A percentile compares a stretch with the other conserved stretches of the same genome.
phyloP scores from a whole-genome alignment of 306 rosid genomes.

The Lathyrus aphaca region DNA sequence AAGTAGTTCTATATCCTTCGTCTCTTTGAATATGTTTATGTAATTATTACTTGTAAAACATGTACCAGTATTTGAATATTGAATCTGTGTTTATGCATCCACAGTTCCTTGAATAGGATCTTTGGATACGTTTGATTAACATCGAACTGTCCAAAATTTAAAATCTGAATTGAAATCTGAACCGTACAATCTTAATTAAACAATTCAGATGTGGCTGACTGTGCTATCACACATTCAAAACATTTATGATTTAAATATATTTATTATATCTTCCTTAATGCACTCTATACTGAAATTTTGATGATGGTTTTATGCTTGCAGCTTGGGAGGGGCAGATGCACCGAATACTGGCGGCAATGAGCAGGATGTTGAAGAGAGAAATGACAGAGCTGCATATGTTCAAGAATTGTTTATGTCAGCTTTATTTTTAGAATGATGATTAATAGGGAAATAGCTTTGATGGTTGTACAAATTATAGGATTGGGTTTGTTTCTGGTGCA shows the following conservation, averaged over 20 bases:
- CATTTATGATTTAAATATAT: background rate
- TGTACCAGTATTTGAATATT: background rate
- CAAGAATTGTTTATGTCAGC: conserved; percentile 67
- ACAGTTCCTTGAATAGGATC: too few species aligned
- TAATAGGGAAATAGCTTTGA: background rate
- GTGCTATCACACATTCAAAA: background rate
- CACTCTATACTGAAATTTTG: conserved; percentile 5
- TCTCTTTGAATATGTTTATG: background rate
- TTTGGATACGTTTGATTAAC: too few species aligned
- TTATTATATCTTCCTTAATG: background rate
- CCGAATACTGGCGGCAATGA: conserved; percentile 40
- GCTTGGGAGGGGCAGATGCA: conserved; percentile 39
- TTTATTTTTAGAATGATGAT: conserved; percentile 40
- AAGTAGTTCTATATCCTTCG: background rate
- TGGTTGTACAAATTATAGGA: conserved; percentile 13
- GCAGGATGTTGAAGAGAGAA: conserved; percentile 59
- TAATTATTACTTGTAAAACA: background rate
- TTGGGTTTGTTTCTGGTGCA: conserved; percentile 35
- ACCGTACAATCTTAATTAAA: too few species aligned
- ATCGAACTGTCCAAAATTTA: too few species aligned
- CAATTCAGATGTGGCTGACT: too few species aligned
- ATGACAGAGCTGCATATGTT: conserved; percentile 56
- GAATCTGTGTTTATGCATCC: too few species aligned
- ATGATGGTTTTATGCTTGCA: conserved; percentile 46
- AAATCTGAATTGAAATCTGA: too few species aligned